These are phyloP conservation scores for Mucor sp. DNA, from an alignment of 371 early-diverging fungal species.

Conservation along the genomic window DNA sequence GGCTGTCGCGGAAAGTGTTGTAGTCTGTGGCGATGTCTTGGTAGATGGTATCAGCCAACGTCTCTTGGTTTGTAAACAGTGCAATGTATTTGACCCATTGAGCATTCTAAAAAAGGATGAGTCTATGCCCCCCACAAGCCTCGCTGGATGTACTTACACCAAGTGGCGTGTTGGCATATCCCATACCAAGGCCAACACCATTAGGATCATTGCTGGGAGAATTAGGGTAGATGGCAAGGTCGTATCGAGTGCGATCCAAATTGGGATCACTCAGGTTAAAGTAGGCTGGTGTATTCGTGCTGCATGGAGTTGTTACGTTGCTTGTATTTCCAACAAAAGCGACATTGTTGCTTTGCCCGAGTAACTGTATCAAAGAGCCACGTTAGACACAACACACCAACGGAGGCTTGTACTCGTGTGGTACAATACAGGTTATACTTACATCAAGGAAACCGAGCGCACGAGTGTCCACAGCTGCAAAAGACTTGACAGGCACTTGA, in stretches of 20 bases:
- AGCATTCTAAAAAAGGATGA: slow-evolving; percentile 22
- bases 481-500: slow-evolving; percentile 29
- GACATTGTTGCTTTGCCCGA: slow-evolving; percentile 28
- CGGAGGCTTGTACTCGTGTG: neutral
- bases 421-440: slow-evolving; percentile 7
- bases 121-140: neutral
- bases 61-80: slow-evolving; percentile 35
- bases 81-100: slow-evolving; percentile 35
- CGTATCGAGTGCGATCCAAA: slow-evolving; percentile 19
- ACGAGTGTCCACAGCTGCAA: slow-evolving; percentile 36
- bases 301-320: slow-evolving; percentile 18
- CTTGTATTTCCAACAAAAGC: slow-evolving; percentile 23
- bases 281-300: neutral
- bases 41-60: slow-evolving; percentile 23
- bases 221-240: slow-evolving; percentile 24
- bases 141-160: slow-evolving; percentile 18
- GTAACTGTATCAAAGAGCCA: slow-evolving; percentile 11
- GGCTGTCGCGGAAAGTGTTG: slow-evolving; percentile 15
- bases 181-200: slow-evolving; percentile 28
- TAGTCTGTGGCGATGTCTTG: slow-evolving; percentile 26
- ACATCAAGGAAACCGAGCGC: slow-evolving; percentile 36
- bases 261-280: slow-evolving; percentile 8
- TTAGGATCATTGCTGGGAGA: slow-evolving; percentile 27
- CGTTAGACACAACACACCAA: neutral
- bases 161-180: slow-evolving; percentile 21